Conservation (phyloP, 441 rosid species). For the Mallotus japonicus region DNA sequence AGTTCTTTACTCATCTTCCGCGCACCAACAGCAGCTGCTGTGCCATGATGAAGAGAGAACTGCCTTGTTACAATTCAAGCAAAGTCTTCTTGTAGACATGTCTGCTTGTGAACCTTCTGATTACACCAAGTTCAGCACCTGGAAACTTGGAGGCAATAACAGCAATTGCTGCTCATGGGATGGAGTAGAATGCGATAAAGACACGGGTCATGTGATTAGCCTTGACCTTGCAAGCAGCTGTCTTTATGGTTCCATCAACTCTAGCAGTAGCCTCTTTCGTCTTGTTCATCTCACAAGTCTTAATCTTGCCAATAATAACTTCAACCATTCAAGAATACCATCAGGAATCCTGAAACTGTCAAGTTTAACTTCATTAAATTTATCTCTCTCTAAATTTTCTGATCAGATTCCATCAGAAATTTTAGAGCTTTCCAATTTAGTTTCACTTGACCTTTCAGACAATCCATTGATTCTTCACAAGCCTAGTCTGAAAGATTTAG, state of each 20-base stretch:
- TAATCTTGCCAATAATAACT: conserved; percentile 19
- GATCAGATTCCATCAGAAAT: too few relatives aligned
- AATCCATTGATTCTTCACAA: too few relatives aligned
- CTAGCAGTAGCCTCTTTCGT: conserved; percentile 33
- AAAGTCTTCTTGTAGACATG: conserved; percentile 6
- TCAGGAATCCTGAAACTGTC: background rate
- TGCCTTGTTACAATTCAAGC: conserved; percentile 29
- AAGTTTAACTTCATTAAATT: conserved; percentile 13
- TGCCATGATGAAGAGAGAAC: conserved; percentile 26
- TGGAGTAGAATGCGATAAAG: conserved; percentile 25
- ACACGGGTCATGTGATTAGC: conserved; percentile 21
- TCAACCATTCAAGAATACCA: conserved; percentile 15
- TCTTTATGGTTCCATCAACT: too few relatives aligned
- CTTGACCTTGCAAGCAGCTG: conserved; percentile 28
- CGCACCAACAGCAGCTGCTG: background rate
- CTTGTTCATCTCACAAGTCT: too few relatives aligned
- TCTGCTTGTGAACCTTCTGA: background rate
- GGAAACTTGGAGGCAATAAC: conserved; percentile 13
- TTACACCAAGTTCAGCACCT: conserved; percentile 9
- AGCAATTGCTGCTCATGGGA: conserved; percentile 37
- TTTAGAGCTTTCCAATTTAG: too few relatives aligned
- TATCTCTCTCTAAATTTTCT: background rate
- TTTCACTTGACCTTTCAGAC: too few relatives aligned
- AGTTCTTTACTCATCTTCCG: too few relatives aligned
- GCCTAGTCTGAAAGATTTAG: too few relatives aligned